Evolutionary conservation across 768 basidiomycete genomes (phyloP).

Genomic region (Suillus americanus): DNA sequence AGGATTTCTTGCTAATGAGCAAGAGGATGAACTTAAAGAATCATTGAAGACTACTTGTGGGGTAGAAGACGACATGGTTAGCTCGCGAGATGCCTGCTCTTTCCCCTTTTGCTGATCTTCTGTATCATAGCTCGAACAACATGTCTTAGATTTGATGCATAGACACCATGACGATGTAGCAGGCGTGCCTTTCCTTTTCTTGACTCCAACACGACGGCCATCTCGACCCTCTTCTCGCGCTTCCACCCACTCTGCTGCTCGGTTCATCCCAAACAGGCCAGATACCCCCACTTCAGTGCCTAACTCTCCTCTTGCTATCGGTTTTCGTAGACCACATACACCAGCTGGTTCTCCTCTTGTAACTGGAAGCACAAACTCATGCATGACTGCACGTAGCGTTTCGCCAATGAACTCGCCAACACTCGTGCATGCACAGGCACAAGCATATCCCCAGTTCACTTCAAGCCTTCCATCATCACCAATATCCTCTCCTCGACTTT

Average conservation of each 20-base stretch:
- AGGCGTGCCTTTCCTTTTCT: constrained; percentile 78
- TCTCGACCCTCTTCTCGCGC: constrained; percentile 82
- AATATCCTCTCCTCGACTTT: constrained; percentile 76
- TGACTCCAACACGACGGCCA: constrained; percentile 77
- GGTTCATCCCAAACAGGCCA: constrained; percentile 61
- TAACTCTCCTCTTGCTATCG: constrained; percentile 70
- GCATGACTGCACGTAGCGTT: constrained; percentile 52
- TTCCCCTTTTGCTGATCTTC: constrained; percentile 17
- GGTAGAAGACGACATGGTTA: constrained; percentile 67
- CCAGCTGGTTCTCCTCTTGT: constrained; percentile 76
- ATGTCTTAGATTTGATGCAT: constrained; percentile 94
- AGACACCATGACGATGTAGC: constrained; percentile 85
- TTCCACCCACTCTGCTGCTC: constrained; percentile 64
- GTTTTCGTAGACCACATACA: constrained; percentile 78
- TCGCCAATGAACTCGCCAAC: constrained; percentile 70
- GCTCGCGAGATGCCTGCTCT: constrained; percentile 24
- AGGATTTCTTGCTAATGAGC: constrained; percentile 71
- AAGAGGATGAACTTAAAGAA: constrained; percentile 82
- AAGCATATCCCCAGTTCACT: constrained; percentile 62
- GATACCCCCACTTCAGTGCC: constrained; percentile 79
- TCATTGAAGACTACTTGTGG: constrained; percentile 70
- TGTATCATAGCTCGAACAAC: constrained; percentile 69
- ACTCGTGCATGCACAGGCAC: constrained; percentile 55
- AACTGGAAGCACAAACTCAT: constrained; percentile 51
- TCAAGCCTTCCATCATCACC: constrained; percentile 84